Base-by-base conservation (phyloP, 352 stramenopile species). In the Globisporangium ultimum region DNA sequence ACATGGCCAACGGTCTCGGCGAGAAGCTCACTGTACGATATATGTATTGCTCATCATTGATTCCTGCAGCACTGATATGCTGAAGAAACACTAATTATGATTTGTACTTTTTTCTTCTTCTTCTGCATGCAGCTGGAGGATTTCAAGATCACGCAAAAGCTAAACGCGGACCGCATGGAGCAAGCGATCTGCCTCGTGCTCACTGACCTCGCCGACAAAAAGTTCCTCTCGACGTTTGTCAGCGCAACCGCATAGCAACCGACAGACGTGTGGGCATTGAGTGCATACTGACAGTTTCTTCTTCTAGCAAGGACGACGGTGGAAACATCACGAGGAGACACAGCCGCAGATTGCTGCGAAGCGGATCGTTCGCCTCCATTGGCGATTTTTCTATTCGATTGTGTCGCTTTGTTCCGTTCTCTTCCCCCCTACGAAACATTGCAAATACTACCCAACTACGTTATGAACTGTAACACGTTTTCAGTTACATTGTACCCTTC, bases 1-100 rank as follows among this genome's bases (percentile, higher is more conserved):
- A 96, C 66, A 68, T 96, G 69, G 83, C 81, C 55, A 93, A 96
- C 61, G 88, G 88, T 36, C 70, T 96, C 14, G 85, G 86, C 53
- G 70, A 91, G 36, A 70, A 84, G 46, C 78, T 94, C 45, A 91
- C 85, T 68, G 76, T 85, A 48, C 42, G 69, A 50, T 8, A 28
- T 28, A 28, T 2, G 24, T 18, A 9, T 51, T 14, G 41, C 3
- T 22, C 28, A 36, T 10, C 2, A 10, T 36, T 36, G 28, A 36
- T 36, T 36, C 4, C 28, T 36, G 7, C 28, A 36, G 21, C 6
- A 22, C 22, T 57, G 32, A 8, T 18, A 32, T 54, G 6, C 20
- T 34, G 24, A 28, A 52, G 24, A 22, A 14, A 42, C 0, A 36
- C n/a, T 10, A 15, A 9, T 40, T 21, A 21, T 20, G 22, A 18